Percentiles rank a stretch among this genome's conserved stretches.
phyloP scores from a whole-genome alignment of 495 filamentous ascomycete genomes.

The Xylaria palmicola region DNA sequence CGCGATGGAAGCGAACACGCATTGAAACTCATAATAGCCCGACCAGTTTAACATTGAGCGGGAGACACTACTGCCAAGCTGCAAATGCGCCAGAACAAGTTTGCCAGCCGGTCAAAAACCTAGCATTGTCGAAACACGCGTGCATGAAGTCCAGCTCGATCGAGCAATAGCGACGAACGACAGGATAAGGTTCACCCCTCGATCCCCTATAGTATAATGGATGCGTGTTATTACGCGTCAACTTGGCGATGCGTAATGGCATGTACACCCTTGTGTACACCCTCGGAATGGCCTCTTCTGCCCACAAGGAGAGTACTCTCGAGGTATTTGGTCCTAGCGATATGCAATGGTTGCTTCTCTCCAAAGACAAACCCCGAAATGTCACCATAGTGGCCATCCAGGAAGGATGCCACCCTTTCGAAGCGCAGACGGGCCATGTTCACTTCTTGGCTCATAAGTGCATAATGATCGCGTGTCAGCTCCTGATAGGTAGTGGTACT shows the following conservation, averaged over 20 bases:
- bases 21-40: not conserved
- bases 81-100: not conserved
- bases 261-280: not conserved
- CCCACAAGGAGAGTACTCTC: not conserved
- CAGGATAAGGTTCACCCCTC: not conserved
- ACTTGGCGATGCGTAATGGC: not conserved
- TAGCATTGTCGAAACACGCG: not conserved
- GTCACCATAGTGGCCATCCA: not conserved
- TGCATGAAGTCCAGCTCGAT: not conserved
- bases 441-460: not conserved
- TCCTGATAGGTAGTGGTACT: slow-evolving; percentile 9
- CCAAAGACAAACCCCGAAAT: not conserved
- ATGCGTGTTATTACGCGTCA: not conserved
- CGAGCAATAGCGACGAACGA: not conserved
- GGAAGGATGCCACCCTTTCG: not conserved
- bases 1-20: not conserved
- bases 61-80: slow-evolving; percentile 1
- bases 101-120: not conserved
- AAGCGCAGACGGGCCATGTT: not conserved
- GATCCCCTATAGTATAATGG: not conserved
- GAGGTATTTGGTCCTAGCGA: not conserved
- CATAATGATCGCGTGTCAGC: not conserved
- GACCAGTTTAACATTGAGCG: not conserved
- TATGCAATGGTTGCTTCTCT: not conserved
- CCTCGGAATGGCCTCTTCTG: not conserved